These are phyloP conservation scores for Yarrowia sp. DNA, from an alignment of 805 yeast genomes.

Conservation along the genomic window DNA sequence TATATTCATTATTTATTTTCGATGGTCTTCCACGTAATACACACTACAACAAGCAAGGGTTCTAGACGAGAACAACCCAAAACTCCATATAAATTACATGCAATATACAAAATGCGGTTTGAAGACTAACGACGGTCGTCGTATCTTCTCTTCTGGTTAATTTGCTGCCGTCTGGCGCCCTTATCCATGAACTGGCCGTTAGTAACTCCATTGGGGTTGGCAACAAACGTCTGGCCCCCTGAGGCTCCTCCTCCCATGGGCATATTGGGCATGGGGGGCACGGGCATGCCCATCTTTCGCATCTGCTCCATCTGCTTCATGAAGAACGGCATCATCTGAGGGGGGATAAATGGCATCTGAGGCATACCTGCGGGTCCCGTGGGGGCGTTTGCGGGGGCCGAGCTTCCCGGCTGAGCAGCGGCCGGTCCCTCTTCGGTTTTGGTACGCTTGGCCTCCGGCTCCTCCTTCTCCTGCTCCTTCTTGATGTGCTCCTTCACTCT, in stretches of 20 bases:
- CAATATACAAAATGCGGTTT: conserved; percentile 24
- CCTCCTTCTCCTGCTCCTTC: conserved; percentile 39
- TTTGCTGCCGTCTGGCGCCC: conserved; percentile 35
- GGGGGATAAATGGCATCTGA: conserved; percentile 41
- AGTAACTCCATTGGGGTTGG: conserved; percentile 36
- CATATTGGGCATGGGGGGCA: conserved; percentile 45
- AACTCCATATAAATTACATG: conserved; percentile 37
- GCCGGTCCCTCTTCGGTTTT: conserved; percentile 18
- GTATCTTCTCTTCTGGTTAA: conserved; percentile 25
- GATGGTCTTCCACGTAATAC: conserved; percentile 4
- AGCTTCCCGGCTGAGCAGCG: background rate
- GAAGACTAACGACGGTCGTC: conserved; percentile 18
- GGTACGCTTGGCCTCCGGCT: conserved; percentile 7
- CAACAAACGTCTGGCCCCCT: conserved; percentile 25
- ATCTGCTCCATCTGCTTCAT: conserved; percentile 39
- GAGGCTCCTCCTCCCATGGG: conserved; percentile 37
- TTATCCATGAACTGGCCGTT: conserved; percentile 38
- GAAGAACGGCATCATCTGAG: conserved; percentile 39
- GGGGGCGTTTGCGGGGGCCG: conserved; percentile 24
- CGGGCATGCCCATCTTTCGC: conserved; percentile 42
- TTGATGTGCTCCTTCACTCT: conserved; percentile 58
- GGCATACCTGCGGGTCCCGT: conserved; percentile 39
- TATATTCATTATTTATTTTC: conserved; percentile 4
- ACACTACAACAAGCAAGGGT: conserved; percentile 21
- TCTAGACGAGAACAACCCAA: conserved; percentile 10